Evolutionary conservation across 768 basidiomycete species (phyloP).

Genomic region (Collybia nuda): DNA sequence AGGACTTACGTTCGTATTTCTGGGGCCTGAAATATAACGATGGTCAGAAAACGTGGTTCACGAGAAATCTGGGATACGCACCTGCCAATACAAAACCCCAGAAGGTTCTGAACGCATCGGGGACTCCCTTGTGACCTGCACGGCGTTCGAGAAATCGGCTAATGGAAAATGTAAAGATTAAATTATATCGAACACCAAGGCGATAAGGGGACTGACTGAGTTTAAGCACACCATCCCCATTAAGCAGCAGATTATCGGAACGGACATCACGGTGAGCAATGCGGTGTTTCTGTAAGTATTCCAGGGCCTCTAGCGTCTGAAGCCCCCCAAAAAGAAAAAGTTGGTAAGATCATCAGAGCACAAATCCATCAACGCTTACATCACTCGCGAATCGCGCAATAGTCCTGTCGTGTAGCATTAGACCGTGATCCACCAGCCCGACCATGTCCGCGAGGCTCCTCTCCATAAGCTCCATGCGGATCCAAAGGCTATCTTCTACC

Average conservation of each 20-base stretch:
- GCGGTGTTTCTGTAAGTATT: conserved; percentile 59
- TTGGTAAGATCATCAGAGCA: conserved; percentile 4
- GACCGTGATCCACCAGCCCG: conserved; percentile 56
- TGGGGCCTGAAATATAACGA: conserved; percentile 46
- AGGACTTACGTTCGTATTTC: conserved; percentile 67
- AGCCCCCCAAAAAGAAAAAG: conserved; percentile 1
- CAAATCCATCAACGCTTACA: conserved; percentile 44
- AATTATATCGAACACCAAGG: neutral
- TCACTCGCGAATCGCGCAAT: conserved; percentile 77
- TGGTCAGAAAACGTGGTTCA: neutral
- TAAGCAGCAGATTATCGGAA: conserved; percentile 80
- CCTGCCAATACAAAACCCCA: conserved; percentile 84
- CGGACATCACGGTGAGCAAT: conserved; percentile 86
- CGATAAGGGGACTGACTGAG: conserved; percentile 53
- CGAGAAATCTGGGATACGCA: conserved; percentile 18
- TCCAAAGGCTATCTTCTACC: conserved; percentile 71
- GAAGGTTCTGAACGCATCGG: conserved; percentile 57
- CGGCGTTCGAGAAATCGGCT: conserved; percentile 84
- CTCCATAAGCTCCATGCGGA: conserved; percentile 90
- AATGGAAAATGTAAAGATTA: conserved; percentile 2
- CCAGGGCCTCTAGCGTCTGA: conserved; percentile 65
- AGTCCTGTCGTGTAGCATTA: conserved; percentile 65
- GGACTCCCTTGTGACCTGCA: conserved; percentile 51
- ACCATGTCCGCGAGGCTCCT: conserved; percentile 83
- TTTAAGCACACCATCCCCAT: conserved; percentile 68